Conservation (phyloP, 139 green algal species). For the Dunaliella primolecta region DNA sequence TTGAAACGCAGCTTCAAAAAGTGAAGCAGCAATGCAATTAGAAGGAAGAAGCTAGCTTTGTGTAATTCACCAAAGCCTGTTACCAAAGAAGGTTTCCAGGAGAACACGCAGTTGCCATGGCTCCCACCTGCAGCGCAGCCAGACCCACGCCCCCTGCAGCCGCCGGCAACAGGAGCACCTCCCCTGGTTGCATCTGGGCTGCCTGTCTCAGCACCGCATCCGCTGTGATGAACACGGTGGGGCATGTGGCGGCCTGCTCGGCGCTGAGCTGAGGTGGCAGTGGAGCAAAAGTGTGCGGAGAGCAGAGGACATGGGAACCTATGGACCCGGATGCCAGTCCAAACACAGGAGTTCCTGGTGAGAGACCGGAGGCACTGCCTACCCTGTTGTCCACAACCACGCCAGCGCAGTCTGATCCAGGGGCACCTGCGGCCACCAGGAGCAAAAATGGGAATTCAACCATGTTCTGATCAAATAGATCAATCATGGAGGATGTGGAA, state of each 20-base stretch:
- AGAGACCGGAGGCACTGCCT: background rate
- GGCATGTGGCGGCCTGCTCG: slow-evolving; percentile 69
- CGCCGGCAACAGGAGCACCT: slow-evolving; percentile 69
- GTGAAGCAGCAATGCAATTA: no score
- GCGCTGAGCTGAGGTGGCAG: slow-evolving; percentile 64
- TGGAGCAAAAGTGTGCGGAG: slow-evolving; percentile 50
- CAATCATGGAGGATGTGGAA: no score
- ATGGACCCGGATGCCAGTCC: slow-evolving; percentile 74
- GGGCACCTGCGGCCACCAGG: slow-evolving; percentile 58
- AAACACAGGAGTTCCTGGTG: slow-evolving; percentile 73
- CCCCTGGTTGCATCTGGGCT: slow-evolving; percentile 29
- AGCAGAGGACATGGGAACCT: slow-evolving; percentile 54
- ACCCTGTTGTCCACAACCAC: slow-evolving; percentile 55
- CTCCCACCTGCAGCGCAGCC: slow-evolving; percentile 58
- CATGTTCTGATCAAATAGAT: no score
- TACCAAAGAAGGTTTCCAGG: background rate
- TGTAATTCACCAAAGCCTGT: background rate
- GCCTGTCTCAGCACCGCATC: slow-evolving; percentile 59
- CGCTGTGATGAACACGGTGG: slow-evolving; percentile 82
- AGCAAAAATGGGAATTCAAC: no score
- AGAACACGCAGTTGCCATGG: background rate
- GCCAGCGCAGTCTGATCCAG: slow-evolving; percentile 76
- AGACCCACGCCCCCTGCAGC: slow-evolving; percentile 80
- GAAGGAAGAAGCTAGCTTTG: no score
- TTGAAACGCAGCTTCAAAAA: no score